Evolutionary conservation across 495 filamentous ascomycete species (phyloP).

Genomic region (Cudoniella acicularis): DNA sequence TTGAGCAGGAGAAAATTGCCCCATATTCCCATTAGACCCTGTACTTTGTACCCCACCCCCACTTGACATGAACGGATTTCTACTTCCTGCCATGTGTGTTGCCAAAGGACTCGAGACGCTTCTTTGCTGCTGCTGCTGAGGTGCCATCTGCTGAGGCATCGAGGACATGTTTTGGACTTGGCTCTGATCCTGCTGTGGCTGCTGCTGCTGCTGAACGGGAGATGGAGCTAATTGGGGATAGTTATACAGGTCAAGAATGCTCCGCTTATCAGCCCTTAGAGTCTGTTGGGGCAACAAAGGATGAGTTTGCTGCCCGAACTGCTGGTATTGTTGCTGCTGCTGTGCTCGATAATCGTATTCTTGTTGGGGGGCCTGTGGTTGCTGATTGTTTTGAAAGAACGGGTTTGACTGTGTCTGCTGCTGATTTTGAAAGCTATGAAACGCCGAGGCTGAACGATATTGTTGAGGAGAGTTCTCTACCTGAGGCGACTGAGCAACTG

Average conservation of each 20-base stretch:
- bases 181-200: conserved; percentile 13
- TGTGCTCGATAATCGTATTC: conserved; percentile 33
- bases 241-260: conserved; percentile 85
- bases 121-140: conserved; percentile 23
- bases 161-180: conserved; percentile 22
- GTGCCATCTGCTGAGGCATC: conserved; percentile 15
- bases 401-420: conserved; percentile 5
- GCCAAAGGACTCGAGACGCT: conserved; percentile 15
- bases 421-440: background rate
- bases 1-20: conserved; percentile 5
- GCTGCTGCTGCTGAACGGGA: conserved; percentile 25
- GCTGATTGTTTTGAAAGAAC: conserved; percentile 7
- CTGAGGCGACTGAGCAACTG: conserved; percentile 22
- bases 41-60: conserved; percentile 9
- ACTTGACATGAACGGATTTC: conserved; percentile 42
- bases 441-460: conserved; percentile 15
- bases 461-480: conserved; percentile 23
- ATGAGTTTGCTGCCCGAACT: conserved; percentile 31
- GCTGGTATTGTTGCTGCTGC: conserved; percentile 37
- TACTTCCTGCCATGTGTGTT: conserved; percentile 31
- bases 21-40: conserved; percentile 22
- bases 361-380: conserved; percentile 29
- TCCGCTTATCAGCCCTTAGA: conserved; percentile 61
- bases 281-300: conserved; percentile 22
- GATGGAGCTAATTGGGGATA: conserved; percentile 66